Conservation (phyloP, 2,329 filamentous ascomycete species). For the Colletotrichum neosansevieriae region DNA sequence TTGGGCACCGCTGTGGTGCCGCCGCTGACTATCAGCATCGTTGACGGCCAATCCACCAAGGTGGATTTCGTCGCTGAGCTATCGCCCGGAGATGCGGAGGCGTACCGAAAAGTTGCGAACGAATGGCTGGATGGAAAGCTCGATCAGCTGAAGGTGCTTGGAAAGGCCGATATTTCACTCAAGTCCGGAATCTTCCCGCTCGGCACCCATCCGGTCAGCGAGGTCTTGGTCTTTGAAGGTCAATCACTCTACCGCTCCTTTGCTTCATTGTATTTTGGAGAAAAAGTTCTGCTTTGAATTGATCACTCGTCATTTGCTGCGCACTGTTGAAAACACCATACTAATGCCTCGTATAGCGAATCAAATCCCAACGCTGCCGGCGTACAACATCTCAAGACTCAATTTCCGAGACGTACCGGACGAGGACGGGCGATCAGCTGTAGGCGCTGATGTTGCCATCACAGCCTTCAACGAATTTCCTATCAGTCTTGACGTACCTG, state of each 20-base stretch:
- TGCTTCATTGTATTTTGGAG: slow-evolving; percentile 71
- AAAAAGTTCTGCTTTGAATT: slow-evolving; percentile 59
- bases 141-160: slow-evolving; percentile 76
- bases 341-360: slow-evolving; percentile 61
- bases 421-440: slow-evolving; percentile 66
- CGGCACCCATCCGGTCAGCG: slow-evolving; percentile 79
- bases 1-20: slow-evolving; percentile 84
- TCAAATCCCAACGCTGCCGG: slow-evolving; percentile 81
- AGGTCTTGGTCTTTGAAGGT: slow-evolving; percentile 87
- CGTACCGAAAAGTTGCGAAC: slow-evolving; percentile 83
- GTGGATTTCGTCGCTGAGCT: slow-evolving; percentile 86
- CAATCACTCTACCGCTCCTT: slow-evolving; percentile 75
- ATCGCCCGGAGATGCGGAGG: slow-evolving; percentile 79
- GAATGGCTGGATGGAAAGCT: slow-evolving; percentile 89
- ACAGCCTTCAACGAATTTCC: slow-evolving; percentile 82
- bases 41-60: slow-evolving; percentile 80
- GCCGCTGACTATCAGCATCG: slow-evolving; percentile 78
- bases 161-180: slow-evolving; percentile 78
- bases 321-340: background rate
- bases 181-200: slow-evolving; percentile 84
- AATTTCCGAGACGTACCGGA: slow-evolving; percentile 79
- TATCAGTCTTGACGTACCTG: slow-evolving; percentile 79
- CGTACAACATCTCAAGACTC: slow-evolving; percentile 84
- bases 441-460: slow-evolving; percentile 84
- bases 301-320: slow-evolving; percentile 39